These are phyloP conservation scores for Iodosphaeria phyllophila DNA, from an alignment of 2,329 filamentous ascomycete genomes.

Conservation along the genomic window DNA sequence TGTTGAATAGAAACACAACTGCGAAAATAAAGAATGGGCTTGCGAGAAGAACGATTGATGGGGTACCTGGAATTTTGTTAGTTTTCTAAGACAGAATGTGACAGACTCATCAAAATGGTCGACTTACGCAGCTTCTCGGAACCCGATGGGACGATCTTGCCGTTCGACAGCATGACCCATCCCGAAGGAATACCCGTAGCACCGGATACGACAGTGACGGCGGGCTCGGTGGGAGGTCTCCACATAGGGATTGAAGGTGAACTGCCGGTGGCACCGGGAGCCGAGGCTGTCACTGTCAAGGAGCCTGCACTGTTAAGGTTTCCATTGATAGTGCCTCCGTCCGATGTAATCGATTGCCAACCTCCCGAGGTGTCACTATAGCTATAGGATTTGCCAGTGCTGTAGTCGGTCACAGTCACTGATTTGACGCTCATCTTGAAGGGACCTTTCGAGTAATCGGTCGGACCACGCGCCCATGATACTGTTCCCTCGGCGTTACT, in stretches of 20 bases:
- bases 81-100: too few relatives aligned
- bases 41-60: too few relatives aligned
- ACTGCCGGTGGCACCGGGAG: conserved; percentile 42
- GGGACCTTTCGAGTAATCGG: conserved; percentile 67
- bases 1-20: too few relatives aligned
- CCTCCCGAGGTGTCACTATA: conserved; percentile 64
- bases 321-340: conserved; percentile 60
- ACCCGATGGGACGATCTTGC: conserved; percentile 60
- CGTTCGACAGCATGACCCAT: conserved; percentile 62
- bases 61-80: too few relatives aligned
- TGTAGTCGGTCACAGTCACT: conserved; percentile 73
- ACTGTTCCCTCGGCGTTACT: conserved; percentile 68
- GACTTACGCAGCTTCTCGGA: too few relatives aligned
- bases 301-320: conserved; percentile 36
- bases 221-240: too few relatives aligned
- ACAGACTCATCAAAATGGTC: too few relatives aligned
- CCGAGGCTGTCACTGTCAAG: conserved; percentile 34
- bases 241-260: conserved; percentile 50
- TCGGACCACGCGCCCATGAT: conserved; percentile 71
- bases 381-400: conserved; percentile 67
- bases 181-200: conserved; percentile 47
- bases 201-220: too few relatives aligned
- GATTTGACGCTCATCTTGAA: conserved; percentile 73
- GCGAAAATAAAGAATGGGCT: too few relatives aligned
- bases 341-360: conserved; percentile 66